Conservation (phyloP, 2,329 filamentous ascomycete species). For the Colletotrichum truncatum region DNA sequence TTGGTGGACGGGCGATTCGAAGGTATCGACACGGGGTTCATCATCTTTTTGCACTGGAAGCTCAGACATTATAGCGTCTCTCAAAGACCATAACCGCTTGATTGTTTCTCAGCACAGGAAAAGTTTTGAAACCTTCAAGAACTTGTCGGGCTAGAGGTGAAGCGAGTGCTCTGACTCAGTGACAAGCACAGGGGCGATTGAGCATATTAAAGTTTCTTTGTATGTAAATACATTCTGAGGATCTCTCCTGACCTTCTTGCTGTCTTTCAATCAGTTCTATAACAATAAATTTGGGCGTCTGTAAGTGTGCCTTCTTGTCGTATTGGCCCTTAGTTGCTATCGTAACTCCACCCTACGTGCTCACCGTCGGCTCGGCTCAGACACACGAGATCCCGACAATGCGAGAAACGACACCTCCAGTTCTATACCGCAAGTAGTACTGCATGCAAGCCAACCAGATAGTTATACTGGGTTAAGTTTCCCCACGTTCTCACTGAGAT, state of each 20-base stretch:
- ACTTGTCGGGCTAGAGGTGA: not conserved
- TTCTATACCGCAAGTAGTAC: not conserved
- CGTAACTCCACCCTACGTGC: not conserved
- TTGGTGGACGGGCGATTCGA: not conserved
- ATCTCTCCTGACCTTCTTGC: no score
- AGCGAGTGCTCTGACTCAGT: not conserved
- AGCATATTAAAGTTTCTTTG: not conserved
- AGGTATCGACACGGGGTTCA: not conserved
- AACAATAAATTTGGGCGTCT: no score
- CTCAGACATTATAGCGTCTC: not conserved
- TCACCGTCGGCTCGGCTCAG: conserved; percentile 23
- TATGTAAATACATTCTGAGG: no score
- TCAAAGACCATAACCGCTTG: not conserved
- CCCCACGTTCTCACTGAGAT: not conserved
- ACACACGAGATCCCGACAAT: not conserved
- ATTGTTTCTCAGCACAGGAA: not conserved
- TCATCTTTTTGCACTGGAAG: not conserved
- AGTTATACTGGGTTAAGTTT: not conserved
- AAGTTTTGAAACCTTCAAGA: not conserved
- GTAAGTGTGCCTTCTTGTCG: not conserved
- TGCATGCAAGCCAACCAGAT: not conserved
- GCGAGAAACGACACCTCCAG: not conserved
- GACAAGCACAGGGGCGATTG: not conserved
- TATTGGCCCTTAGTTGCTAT: not conserved
- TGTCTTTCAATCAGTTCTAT: no score